Evolutionary conservation across 106 monocot genomes (phyloP), one percentile per base, ranked within the genome.

Genomic region (Posidonia australis): DNA sequence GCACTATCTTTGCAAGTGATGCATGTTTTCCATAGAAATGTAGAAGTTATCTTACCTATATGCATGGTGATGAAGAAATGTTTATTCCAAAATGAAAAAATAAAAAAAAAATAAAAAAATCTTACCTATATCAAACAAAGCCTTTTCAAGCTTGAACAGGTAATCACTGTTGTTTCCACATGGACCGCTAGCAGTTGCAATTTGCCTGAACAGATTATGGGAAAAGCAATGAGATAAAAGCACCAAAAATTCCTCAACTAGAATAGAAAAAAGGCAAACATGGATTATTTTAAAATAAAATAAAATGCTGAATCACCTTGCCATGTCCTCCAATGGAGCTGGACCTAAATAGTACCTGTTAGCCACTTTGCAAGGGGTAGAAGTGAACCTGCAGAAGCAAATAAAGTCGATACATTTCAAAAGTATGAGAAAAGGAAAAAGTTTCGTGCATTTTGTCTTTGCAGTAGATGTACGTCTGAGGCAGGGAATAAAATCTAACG

Each of bases 101-200:
- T 56, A 24, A 1, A 11, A 0, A 56, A 24, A 56, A 56, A 23
- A 27, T 22, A 47, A 25, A 5, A 46, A 45, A 3, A 17, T 58
- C 56, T 20, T 80, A 92, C 92, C 84, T 68, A 92, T 87, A 29
- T 76, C 72, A 60, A 51, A 76, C 75, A 92, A 56, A 16, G 92
- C 87, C 65, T 78, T 83, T 76, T 92, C 87, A 20, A 92, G 55
- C 45, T 67, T 76, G 74, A 92, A 92, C 9, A 92, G 67, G 58
- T 92, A 92, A 7, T 92, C 92, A 52, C 87, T 92, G 67, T 87
- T 92, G 75, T 92, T 82, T 28, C 92, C 92, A 51, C 80, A 84
- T 20, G 92, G 92, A 41, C 92, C 92, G 53, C n/a, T 87, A 43
- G 92, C 92, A 17, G 87, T 84, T 60, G 92, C 92, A 62, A 92